These are phyloP conservation scores for Haberlea rhodopensis DNA, from an alignment of 257 asterid species.

Conservation along the genomic window DNA sequence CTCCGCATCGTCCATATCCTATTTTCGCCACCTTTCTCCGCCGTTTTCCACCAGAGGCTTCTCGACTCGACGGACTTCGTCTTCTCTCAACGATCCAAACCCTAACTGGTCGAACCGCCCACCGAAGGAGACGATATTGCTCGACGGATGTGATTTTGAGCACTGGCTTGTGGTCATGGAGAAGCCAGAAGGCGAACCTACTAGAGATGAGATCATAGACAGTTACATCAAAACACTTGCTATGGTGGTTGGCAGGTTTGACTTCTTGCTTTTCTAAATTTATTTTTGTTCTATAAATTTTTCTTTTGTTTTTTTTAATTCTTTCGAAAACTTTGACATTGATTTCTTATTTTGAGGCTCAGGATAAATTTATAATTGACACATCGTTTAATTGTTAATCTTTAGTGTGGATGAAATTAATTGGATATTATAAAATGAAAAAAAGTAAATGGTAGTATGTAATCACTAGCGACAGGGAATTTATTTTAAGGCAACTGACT, in stretches of 20 bases:
- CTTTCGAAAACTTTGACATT: background rate
- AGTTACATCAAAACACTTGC: slow-evolving; percentile 77
- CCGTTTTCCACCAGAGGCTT: slow-evolving; percentile 46
- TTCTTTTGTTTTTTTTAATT: background rate
- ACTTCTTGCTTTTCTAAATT: background rate
- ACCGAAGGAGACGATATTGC: slow-evolving; percentile 88
- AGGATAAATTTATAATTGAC: too few relatives aligned
- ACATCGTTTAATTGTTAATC: too few relatives aligned
- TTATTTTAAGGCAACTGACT: background rate
- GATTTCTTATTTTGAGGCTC: background rate
- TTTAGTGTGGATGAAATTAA: background rate
- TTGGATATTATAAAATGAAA: background rate
- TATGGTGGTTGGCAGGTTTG: slow-evolving; percentile 71
- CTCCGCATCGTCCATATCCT: slow-evolving; percentile 32
- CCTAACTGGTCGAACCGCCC: slow-evolving; percentile 95
- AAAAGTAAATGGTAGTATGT: background rate
- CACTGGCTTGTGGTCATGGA: slow-evolving; percentile 84
- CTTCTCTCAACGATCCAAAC: slow-evolving; percentile 77
- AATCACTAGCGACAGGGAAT: background rate
- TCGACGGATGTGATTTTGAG: slow-evolving; percentile 96
- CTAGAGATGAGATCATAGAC: slow-evolving; percentile 77
- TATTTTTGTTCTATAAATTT: too few relatives aligned
- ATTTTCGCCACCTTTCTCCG: slow-evolving; percentile 35
- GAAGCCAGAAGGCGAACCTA: slow-evolving; percentile 38
- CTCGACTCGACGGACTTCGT: slow-evolving; percentile 58